Conservation (phyloP, 2,329 filamentous ascomycete genomes). For the Botrytis byssoidea region DNA sequence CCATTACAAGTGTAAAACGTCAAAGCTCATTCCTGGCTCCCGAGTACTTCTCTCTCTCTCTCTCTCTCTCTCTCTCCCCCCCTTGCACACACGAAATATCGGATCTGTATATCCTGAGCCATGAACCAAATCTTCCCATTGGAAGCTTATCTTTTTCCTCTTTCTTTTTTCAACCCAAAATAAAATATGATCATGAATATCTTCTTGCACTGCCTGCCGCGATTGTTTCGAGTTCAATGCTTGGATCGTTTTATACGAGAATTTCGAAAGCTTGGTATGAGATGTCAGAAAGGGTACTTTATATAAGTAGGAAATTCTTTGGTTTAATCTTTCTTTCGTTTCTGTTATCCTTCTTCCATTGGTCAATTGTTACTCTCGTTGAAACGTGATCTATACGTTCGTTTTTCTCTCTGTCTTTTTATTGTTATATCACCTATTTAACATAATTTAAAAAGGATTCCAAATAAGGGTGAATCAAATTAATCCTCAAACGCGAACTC, state of each 20-base stretch:
- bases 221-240: slow-evolving; percentile 3
- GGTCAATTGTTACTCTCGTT: background rate
- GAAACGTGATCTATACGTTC: background rate
- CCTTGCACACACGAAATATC: background rate
- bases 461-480: background rate
- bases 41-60: background rate
- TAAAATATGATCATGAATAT: background rate
- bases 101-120: background rate
- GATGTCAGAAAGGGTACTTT: background rate
- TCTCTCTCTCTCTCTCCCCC: too few species aligned
- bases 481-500: background rate
- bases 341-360: background rate
- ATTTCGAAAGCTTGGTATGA: background rate
- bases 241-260: background rate
- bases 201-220: background rate
- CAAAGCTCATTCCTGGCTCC: background rate
- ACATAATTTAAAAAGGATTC: background rate
- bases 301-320: background rate
- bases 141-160: background rate
- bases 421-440: background rate
- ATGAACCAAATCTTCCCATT: background rate
- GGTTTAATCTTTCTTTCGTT: background rate
- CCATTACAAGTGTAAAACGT: slow-evolving; percentile 8
- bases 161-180: background rate
- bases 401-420: background rate